phyloP scores from a whole-genome alignment of 2,329 filamentous ascomycete species.

The Colletotrichum incanum region DNA sequence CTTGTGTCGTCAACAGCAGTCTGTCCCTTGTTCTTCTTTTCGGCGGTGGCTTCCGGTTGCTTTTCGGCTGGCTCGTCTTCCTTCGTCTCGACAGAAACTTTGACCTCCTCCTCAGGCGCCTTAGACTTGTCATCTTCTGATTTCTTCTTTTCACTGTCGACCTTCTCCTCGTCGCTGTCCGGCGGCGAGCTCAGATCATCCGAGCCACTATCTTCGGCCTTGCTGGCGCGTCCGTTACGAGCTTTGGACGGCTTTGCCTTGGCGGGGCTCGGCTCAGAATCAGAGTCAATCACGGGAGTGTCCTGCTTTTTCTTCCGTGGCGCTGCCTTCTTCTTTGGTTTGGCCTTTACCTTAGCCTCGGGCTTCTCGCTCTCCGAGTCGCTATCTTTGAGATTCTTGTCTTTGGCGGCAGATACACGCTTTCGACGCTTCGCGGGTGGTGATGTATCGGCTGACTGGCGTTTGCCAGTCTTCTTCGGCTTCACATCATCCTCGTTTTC shows the following conservation, averaged over 20 bases:
- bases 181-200: slow-evolving; percentile 31
- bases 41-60: slow-evolving; percentile 22
- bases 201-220: slow-evolving; percentile 36
- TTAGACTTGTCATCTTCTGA: slow-evolving; percentile 44
- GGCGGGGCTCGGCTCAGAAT: slow-evolving; percentile 50
- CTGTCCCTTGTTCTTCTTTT: slow-evolving; percentile 15
- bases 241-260: slow-evolving; percentile 43
- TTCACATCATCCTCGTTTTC: slow-evolving; percentile 44
- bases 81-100: slow-evolving; percentile 4
- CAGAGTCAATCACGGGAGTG: slow-evolving; percentile 47
- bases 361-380: slow-evolving; percentile 46
- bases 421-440: slow-evolving; percentile 59
- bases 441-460: slow-evolving; percentile 53
- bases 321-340: slow-evolving; percentile 47
- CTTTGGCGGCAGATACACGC: slow-evolving; percentile 53
- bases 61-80: slow-evolving; percentile 27
- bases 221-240: slow-evolving; percentile 31
- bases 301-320: slow-evolving; percentile 48
- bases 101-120: slow-evolving; percentile 20
- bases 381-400: slow-evolving; percentile 46
- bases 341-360: slow-evolving; percentile 33
- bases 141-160: slow-evolving; percentile 38
- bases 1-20: slow-evolving; percentile 29
- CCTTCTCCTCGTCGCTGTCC: slow-evolving; percentile 46
- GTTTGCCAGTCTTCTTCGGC: slow-evolving; percentile 52